phyloP scores from a whole-genome alignment of 495 filamentous ascomycete species.

The Penicillium malachiteum region DNA sequence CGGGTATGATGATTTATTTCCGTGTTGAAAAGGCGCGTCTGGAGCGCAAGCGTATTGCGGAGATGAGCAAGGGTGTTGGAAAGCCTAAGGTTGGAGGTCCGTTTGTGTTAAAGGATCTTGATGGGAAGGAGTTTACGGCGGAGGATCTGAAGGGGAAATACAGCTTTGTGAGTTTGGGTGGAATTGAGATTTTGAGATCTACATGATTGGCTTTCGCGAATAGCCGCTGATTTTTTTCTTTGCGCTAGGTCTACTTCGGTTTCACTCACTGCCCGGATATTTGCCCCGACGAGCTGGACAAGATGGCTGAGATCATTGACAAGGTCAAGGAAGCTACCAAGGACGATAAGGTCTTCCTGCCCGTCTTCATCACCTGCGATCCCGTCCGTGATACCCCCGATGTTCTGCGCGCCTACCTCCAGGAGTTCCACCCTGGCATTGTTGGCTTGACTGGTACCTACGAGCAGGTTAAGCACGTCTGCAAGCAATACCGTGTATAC shows the following conservation, averaged over 20 bases:
- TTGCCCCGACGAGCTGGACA: constrained; percentile 97
- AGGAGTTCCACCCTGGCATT: constrained; percentile 88
- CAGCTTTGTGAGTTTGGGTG: constrained; percentile 54
- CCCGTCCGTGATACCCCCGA: constrained; percentile 85
- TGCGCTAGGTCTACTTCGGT: constrained; percentile 81
- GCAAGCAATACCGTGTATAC: constrained; percentile 94
- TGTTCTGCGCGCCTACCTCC: constrained; percentile 78
- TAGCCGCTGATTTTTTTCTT: neutral
- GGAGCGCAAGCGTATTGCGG: constrained; percentile 79
- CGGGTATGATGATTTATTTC: constrained; percentile 83
- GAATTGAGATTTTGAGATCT: neutral
- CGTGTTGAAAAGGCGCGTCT: constrained; percentile 84
- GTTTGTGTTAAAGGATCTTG: constrained; percentile 78
- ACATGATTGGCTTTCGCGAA: neutral
- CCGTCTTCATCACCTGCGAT: constrained; percentile 94
- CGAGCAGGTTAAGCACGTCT: constrained; percentile 85
- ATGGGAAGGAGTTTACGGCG: constrained; percentile 72
- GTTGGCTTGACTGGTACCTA: constrained; percentile 90
- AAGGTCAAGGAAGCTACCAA: constrained; percentile 58
- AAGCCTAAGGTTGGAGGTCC: constrained; percentile 88
- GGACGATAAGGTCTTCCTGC: constrained; percentile 54
- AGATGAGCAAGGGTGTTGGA: constrained; percentile 89
- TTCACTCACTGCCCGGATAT: constrained; percentile 99
- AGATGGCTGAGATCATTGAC: constrained; percentile 94
- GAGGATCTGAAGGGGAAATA: constrained; percentile 84